Evolutionary conservation across 495 filamentous ascomycete species (phyloP).

Genomic region (Pyronema omphalodes): DNA sequence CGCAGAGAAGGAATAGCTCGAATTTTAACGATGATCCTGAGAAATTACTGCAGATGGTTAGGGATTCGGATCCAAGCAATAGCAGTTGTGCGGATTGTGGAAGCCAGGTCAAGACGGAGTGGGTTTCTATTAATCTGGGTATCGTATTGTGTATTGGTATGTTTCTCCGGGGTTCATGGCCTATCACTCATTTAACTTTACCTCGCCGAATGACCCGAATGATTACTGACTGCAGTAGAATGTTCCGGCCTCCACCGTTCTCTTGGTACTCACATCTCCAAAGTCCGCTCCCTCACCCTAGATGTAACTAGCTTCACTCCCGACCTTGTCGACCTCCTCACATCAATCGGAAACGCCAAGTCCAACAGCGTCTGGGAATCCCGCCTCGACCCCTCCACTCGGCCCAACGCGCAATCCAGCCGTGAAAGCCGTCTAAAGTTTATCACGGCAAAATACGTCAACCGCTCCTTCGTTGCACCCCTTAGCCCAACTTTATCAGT

Average conservation of each 20-base stretch:
- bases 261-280: constrained; percentile 92
- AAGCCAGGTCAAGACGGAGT: constrained; percentile 80
- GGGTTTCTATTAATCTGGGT: constrained; percentile 95
- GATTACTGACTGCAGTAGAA: constrained; percentile 31
- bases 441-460: constrained; percentile 87
- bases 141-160: constrained; percentile 75
- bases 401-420: constrained; percentile 55
- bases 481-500: constrained; percentile 58
- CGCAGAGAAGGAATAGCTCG: constrained; percentile 36
- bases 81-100: constrained; percentile 91
- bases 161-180: neutral
- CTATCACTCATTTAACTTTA: neutral
- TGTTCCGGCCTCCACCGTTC: constrained; percentile 96
- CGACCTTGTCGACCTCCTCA: constrained; percentile 85
- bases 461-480: constrained; percentile 59
- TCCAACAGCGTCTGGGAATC: constrained; percentile 97
- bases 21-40: constrained; percentile 66
- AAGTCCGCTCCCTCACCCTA: constrained; percentile 84
- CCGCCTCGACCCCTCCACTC: constrained; percentile 48
- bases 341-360: constrained; percentile 79
- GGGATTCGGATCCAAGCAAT: constrained; percentile 84
- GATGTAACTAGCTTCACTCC: constrained; percentile 91
- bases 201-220: neutral
- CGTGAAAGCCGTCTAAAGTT: constrained; percentile 80
- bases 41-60: constrained; percentile 66